Evolutionary conservation across 2,329 filamentous ascomycete genomes (phyloP), one percentile per base, ranked within the genome.

Genomic region (Xylariaceae sp.): DNA sequence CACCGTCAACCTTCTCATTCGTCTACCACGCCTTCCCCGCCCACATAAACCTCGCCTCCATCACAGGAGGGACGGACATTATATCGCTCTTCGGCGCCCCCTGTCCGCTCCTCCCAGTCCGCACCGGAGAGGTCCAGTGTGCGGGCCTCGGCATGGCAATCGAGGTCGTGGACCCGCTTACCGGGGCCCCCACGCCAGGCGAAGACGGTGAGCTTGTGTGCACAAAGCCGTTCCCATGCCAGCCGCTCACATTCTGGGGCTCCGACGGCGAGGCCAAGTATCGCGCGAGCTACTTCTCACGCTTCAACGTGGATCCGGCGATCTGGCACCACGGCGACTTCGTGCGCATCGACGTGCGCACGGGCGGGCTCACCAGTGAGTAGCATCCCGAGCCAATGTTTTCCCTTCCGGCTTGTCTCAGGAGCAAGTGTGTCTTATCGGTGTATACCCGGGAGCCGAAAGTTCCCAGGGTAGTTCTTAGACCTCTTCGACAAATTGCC

Each of bases 261-360:
- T 68, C 80, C 3, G 80, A 80, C 1, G 90, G 90, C 32, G 82
- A 87, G 40, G 80, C 78, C n/a, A 92, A 92, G 72, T 98, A 98
- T 75, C 80, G 81, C 46, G 83, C 84, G 26, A 90, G 88, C 54
- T 99, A 99, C 74, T 99, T 99, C 67, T 90, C 95, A 59, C 84
- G 87, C 6, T 98, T 96, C 70, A 77, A 81, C 1, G 77, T 37
- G 6, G 32, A 37, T 4, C 32, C 32, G 32, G 32, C 81, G 1
- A 81, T 91, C 14, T 98, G 95, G 95, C 92, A 96, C 70, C 93
- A 99, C 69, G 93, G 93, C 26, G 95, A 99, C 74, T 98, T 97
- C 70, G 85, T 97, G 32, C 79, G 80, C 41, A 81, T 87, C 7
- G 89, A 92, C 65, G 82, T 86, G 0, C 68, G 76, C 16, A 95